Percentiles rank a stretch among this genome's conserved stretches.
phyloP scores from a whole-genome alignment of 2,329 filamentous ascomycete genomes.

The Colletotrichum abscissum region DNA sequence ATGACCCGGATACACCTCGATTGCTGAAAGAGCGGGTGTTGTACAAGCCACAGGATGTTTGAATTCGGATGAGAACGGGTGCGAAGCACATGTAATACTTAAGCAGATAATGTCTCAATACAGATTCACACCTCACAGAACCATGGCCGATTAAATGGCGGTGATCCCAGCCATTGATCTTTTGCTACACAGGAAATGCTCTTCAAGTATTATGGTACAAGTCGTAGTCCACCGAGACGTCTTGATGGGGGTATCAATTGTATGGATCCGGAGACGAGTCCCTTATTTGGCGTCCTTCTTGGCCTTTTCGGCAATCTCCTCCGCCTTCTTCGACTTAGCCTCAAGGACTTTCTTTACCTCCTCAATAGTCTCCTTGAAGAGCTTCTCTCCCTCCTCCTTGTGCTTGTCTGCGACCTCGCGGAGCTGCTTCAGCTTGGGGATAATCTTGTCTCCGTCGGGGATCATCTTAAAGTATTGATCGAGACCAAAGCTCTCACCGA shows the following conservation, averaged over 20 bases:
- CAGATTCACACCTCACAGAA: background rate
- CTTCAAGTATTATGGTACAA: background rate
- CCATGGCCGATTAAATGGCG: background rate
- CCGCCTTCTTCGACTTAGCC: constrained; percentile 65
- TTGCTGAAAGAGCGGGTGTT: background rate
- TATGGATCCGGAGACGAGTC: background rate
- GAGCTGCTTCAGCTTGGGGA: constrained; percentile 74
- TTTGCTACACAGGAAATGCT: background rate
- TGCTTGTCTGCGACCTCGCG: constrained; percentile 75
- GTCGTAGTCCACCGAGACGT: background rate
- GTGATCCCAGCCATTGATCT: background rate
- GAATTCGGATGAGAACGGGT: background rate
- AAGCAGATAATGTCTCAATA: background rate
- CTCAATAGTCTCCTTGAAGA: constrained; percentile 75
- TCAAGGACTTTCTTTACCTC: constrained; percentile 74
- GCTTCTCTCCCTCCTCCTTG: constrained; percentile 75
- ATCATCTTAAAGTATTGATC: constrained; percentile 75
- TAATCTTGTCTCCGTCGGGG: constrained; percentile 71
- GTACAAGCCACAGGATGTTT: background rate
- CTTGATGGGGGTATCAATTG: background rate
- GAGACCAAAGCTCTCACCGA: constrained; percentile 56
- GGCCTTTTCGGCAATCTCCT: constrained; percentile 68
- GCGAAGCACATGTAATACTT: background rate
- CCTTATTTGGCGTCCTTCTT: constrained; percentile 57
- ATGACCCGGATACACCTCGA: background rate